phyloP scores from a whole-genome alignment of 2,329 filamentous ascomycete species.

The Drechslerella stenobrocha region DNA sequence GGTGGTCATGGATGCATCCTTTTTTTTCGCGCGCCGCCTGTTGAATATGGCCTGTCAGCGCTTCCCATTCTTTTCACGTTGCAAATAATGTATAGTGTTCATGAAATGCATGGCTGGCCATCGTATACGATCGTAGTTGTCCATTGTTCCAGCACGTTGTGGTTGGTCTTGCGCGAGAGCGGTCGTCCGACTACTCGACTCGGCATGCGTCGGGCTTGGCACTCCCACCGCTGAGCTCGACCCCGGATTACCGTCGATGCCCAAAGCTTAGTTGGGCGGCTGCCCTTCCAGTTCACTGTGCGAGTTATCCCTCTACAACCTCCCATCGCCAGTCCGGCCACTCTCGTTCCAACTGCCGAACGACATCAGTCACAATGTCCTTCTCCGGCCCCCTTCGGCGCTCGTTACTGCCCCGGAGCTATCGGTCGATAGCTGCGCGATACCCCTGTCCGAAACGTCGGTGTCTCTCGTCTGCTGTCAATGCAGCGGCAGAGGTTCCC shows the following conservation, averaged over 20 bases:
- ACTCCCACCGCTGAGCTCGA: conserved; percentile 19
- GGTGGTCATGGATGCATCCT: background rate
- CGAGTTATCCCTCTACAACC: background rate
- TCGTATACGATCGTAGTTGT: background rate
- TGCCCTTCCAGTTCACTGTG: background rate
- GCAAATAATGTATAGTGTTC: conserved; percentile 6
- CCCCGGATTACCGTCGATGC: conserved; percentile 29
- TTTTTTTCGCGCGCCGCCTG: background rate
- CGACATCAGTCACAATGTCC: conserved; percentile 18
- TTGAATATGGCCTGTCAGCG: background rate
- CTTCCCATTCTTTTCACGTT: background rate
- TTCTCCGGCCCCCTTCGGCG: conserved; percentile 42
- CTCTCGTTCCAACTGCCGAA: conserved; percentile 1
- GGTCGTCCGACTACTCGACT: background rate
- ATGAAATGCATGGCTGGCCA: background rate
- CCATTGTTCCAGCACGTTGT: background rate
- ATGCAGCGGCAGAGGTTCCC: conserved; percentile 18
- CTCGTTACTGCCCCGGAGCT: conserved; percentile 30
- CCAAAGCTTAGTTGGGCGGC: conserved; percentile 40
- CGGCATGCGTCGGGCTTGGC: conserved; percentile 49
- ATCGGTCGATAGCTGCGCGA: conserved; percentile 29
- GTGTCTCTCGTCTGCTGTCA: conserved; percentile 25
- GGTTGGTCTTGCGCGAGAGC: background rate
- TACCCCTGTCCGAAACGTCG: conserved; percentile 36
- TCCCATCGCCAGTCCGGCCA: background rate